Evolutionary conservation across 192 early-diverging fungal genomes (phyloP), one percentile per base, ranked within the genome.

Genomic region (Umbelopsis sp.): DNA sequence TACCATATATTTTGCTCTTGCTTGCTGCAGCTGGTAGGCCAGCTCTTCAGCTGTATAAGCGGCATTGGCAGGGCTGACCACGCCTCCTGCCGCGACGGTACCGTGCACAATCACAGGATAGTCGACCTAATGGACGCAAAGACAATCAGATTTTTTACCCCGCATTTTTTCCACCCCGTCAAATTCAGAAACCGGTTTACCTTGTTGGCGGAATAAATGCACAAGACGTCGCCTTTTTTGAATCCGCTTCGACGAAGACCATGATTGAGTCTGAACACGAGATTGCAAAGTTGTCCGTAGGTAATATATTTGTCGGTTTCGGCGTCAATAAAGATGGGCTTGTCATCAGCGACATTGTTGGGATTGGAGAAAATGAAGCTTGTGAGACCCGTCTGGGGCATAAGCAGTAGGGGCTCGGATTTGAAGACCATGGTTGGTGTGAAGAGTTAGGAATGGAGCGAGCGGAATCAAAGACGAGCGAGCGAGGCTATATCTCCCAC

Each of bases 21-120:
- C 85, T 46, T 91, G 86, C 20, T 80, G 64, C 33, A 98, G 79
- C 69, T 96, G 94, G 74, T 87, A 85, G 0, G 87, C 82, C 16
- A 96, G 72, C 71, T 98, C 96, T 46, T 84, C 78, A 13, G 76
- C 78, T 1, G 84, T 94, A 80, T 97, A 96, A 18, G 80, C 80
- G 13, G 95, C 93, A 73, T 96, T 98, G 23, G 88, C 91, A 15
- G 91, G 84, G 4, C 92, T 89, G 25, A 91, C 77, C 3, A 90
- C 78, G 13, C 88, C 90, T 8, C 94, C 78, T 35, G 78, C 72
- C 44, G 78, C 78, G 22, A 82, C 41, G 5, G 78, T 6, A n/a
- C 81, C 81, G 21, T 80, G 44, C n/a, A 80, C 22, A 30, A 71
- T 66, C 8, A 80, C 67, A 41, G 58, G 7, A 71, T 80, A 80